These are phyloP conservation scores for Rhizopogon parksii DNA, from an alignment of 1,284 basidiomycete species.

Conservation along the genomic window DNA sequence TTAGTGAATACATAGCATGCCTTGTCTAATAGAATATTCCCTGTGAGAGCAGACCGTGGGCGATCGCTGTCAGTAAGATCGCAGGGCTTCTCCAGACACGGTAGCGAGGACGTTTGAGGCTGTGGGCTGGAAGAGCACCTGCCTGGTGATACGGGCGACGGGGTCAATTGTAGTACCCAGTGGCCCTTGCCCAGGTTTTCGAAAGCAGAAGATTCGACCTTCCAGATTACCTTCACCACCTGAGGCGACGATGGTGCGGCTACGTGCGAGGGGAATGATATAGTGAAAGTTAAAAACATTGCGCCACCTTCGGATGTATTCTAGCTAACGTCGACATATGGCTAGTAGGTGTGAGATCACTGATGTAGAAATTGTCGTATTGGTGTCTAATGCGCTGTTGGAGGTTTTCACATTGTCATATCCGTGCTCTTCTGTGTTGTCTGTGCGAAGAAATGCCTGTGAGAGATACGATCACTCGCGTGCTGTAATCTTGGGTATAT, in stretches of 20 bases:
- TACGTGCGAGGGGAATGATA: slow-evolving; percentile 85
- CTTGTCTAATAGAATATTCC: slow-evolving; percentile 20
- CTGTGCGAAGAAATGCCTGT: slow-evolving; percentile 87
- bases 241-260: slow-evolving; percentile 82
- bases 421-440: slow-evolving; percentile 76
- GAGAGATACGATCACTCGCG: not conserved
- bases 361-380: slow-evolving; percentile 76
- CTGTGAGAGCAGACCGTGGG: slow-evolving; percentile 56
- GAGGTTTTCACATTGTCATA: slow-evolving; percentile 91
- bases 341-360: slow-evolving; percentile 43
- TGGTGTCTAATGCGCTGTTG: slow-evolving; percentile 93
- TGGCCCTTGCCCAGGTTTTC: slow-evolving; percentile 83
- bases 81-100: slow-evolving; percentile 11
- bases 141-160: slow-evolving; percentile 75
- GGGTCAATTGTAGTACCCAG: slow-evolving; percentile 79
- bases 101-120: no score
- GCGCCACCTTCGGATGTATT: slow-evolving; percentile 94
- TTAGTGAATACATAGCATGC: no score
- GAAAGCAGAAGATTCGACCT: slow-evolving; percentile 65
- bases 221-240: slow-evolving; percentile 94
- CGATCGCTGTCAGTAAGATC: slow-evolving; percentile 60
- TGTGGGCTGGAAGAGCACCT: slow-evolving; percentile 81
- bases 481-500: slow-evolving; percentile 1
- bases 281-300: slow-evolving; percentile 83
- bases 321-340: slow-evolving; percentile 92